Evolutionary conservation across 2,329 filamentous ascomycete genomes (phyloP), one percentile per base, ranked within the genome.

Genomic region (Pseudogymnoascus sp.): DNA sequence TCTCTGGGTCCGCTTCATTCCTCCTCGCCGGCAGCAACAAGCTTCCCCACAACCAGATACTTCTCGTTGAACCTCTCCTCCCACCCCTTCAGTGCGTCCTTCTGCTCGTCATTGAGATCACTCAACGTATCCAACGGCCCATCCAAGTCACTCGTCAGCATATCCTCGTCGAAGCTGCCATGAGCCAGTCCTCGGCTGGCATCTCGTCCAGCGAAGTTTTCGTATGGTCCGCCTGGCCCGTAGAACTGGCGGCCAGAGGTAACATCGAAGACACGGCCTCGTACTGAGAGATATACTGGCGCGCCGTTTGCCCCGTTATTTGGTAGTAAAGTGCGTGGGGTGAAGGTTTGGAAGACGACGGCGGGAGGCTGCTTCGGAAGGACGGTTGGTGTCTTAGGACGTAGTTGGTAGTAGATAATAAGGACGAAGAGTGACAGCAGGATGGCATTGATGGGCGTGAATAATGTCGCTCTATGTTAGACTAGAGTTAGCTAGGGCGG

Each of bases 181-280:
- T 85, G 90, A 1, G 95, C 93, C 64, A 99, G 78, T 0, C 95
- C 95, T 61, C 93, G 83, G 67, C 85, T 91, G 18, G 95, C 95
- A 76, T 99, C 95, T 40, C 93, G 82, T 0, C 95, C 95, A 0
- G 95, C 95, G 73, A 99, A 99, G 79, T 97, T 97, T 75, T 88
- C 88, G 75, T 99, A 99, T 1, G 93, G 92, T 0, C 93, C 93
- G 11, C 92, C 93, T 18, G 95, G 95, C 3, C 95, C 95, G 78
- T 99, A 99, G 76, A 97, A 97, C 79, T 96, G 93, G 71, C 88
- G 85, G 23, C 95, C 93, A 12, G 86, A 79, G 0, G 88, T 86
- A 23, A 97, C 93, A 74, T 99, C 95, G 74, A 97, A 97, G 66
- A 97, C 88, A 60, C 86, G 87, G 61, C 95, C 93, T 43, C 91